These are phyloP conservation scores for Xylariomycetidae sp. DNA, from an alignment of 2,329 filamentous ascomycete genomes.

Conservation along the genomic window DNA sequence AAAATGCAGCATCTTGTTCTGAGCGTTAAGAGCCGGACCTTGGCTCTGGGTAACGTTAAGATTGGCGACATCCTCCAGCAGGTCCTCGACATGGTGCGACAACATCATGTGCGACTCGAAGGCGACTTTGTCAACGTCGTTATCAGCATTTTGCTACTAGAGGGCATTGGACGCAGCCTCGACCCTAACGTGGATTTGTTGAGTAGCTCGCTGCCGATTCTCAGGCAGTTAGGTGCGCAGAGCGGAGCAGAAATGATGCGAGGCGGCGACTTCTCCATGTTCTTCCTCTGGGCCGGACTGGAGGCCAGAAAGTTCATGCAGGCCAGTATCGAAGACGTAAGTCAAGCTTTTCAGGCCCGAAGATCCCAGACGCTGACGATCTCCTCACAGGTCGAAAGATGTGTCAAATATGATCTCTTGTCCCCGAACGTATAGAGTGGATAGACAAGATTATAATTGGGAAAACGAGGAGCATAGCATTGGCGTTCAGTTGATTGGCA, in stretches of 20 bases:
- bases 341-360: slow-evolving; percentile 29
- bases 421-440: slow-evolving; percentile 70
- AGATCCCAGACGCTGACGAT: neutral
- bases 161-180: slow-evolving; percentile 84
- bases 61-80: slow-evolving; percentile 92
- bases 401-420: slow-evolving; percentile 84
- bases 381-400: slow-evolving; percentile 63
- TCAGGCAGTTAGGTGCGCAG: slow-evolving; percentile 79
- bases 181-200: slow-evolving; percentile 86
- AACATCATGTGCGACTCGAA: slow-evolving; percentile 88
- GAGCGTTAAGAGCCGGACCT: slow-evolving; percentile 81
- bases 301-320: slow-evolving; percentile 86
- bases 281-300: slow-evolving; percentile 85
- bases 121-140: slow-evolving; percentile 99
- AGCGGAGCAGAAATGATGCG: slow-evolving; percentile 61
- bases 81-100: slow-evolving; percentile 84
- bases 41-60: slow-evolving; percentile 89
- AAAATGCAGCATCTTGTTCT: slow-evolving; percentile 97
- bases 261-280: slow-evolving; percentile 75
- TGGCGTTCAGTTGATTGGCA: slow-evolving; percentile 14
- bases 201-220: slow-evolving; percentile 77
- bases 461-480: slow-evolving; percentile 13
- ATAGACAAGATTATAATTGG: slow-evolving; percentile 6
- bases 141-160: slow-evolving; percentile 84
- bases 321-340: slow-evolving; percentile 80